Conservation (phyloP, 495 filamentous ascomycete species). For the Hypoxylon trugodes region DNA sequence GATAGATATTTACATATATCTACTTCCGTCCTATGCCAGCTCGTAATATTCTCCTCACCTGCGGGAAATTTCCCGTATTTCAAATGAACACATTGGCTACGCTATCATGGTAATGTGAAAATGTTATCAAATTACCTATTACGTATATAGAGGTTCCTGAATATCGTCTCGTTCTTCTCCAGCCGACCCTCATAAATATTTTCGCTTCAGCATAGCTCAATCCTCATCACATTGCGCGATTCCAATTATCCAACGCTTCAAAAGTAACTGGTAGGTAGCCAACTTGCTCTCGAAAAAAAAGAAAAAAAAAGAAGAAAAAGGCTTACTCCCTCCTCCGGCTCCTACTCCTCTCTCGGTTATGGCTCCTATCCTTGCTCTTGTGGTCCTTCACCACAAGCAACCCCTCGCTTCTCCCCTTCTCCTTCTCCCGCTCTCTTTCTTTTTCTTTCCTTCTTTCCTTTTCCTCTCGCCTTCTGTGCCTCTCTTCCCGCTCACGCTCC, state of each 20-base stretch:
- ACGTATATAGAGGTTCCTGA: background rate
- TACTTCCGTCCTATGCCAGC: too few species aligned
- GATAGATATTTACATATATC: background rate
- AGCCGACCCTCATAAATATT: background rate
- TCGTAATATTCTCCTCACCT: too few species aligned
- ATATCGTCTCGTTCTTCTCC: background rate
- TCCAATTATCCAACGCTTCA: too few species aligned
- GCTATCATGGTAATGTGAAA: too few species aligned
- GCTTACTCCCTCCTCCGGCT: constrained; percentile 36
- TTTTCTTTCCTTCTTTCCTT: constrained; percentile 21
- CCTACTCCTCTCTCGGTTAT: constrained; percentile 49
- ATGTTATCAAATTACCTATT: background rate
- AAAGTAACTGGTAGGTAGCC: background rate
- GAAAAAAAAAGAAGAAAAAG: too few species aligned
- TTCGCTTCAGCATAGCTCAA: too few species aligned
- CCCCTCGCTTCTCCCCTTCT: constrained; percentile 36
- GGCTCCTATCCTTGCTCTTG: constrained; percentile 46
- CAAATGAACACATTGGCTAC: too few species aligned
- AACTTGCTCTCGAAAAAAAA: too few species aligned
- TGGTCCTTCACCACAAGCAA: constrained; percentile 40
- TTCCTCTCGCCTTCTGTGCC: constrained; percentile 18
- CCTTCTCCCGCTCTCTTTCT: constrained; percentile 35
- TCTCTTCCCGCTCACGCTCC: constrained; percentile 44
- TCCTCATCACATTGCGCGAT: too few species aligned
- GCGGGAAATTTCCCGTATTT: background rate